These are phyloP conservation scores for Leccinum variicolor DNA, from an alignment of 768 basidiomycete genomes.

Conservation along the genomic window DNA sequence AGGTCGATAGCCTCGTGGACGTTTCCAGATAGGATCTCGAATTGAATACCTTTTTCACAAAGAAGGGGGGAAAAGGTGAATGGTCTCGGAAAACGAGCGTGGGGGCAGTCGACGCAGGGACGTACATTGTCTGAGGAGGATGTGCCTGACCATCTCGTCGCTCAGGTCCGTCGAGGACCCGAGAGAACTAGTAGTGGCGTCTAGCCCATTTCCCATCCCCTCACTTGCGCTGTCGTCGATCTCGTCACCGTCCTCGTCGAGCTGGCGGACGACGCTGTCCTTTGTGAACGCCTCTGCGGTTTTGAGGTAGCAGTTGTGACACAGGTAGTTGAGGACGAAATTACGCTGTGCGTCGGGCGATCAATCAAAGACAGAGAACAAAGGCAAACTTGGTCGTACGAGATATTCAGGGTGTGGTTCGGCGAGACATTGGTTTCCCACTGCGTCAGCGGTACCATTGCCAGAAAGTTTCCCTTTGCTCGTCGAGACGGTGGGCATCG, in stretches of 20 bases:
- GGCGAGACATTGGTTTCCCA: slow-evolving; percentile 24
- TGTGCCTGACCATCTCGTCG: slow-evolving; percentile 41
- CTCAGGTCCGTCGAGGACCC: slow-evolving; percentile 27
- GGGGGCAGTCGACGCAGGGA: neutral
- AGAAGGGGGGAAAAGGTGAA: neutral
- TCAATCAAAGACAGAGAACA: slow-evolving; percentile 2
- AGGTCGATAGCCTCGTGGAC: slow-evolving; percentile 66
- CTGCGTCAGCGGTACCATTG: slow-evolving; percentile 1
- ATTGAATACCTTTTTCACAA: slow-evolving; percentile 56
- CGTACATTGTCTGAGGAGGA: slow-evolving; percentile 55
- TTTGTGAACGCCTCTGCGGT: slow-evolving; percentile 67
- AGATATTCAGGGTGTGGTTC: slow-evolving; percentile 43
- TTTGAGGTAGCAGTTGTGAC: slow-evolving; percentile 66
- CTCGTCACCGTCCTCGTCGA: slow-evolving; percentile 73
- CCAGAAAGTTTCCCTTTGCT: slow-evolving; percentile 17
- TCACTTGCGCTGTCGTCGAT: slow-evolving; percentile 30
- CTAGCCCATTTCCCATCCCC: slow-evolving; percentile 4
- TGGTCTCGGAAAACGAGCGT: neutral
- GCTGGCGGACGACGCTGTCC: slow-evolving; percentile 58
- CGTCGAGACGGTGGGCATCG: slow-evolving; percentile 16
- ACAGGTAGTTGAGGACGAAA: slow-evolving; percentile 74
- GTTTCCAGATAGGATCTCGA: slow-evolving; percentile 68
- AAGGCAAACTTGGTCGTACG: slow-evolving; percentile 26
- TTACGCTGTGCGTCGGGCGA: slow-evolving; percentile 43
- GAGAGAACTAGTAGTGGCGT: slow-evolving; percentile 5